Conservation (phyloP, 1,139 yeast genomes). For the Geotrichum klebahnii region DNA sequence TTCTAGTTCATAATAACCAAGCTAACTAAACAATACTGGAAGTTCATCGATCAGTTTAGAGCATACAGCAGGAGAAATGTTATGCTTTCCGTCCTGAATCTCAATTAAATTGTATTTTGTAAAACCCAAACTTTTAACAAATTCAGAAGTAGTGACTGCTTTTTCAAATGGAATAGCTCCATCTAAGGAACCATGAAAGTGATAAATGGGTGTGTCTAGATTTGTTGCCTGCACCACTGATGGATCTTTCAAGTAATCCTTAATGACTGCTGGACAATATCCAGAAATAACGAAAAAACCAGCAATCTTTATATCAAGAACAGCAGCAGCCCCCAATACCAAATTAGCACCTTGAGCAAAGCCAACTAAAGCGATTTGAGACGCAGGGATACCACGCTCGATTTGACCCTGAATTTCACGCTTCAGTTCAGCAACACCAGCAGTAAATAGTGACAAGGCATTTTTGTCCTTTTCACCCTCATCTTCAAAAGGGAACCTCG, state of each 20-base stretch:
- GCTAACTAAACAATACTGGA: slow-evolving; percentile 10
- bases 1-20: background rate
- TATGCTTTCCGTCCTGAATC: slow-evolving; percentile 7
- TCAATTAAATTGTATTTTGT: background rate
- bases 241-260: background rate
- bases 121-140: background rate
- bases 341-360: slow-evolving; percentile 8
- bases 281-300: background rate
- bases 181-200: slow-evolving; percentile 11
- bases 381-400: slow-evolving; percentile 13
- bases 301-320: slow-evolving; percentile 1
- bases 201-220: background rate
- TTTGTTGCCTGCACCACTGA: background rate
- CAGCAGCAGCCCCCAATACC: slow-evolving; percentile 12
- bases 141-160: background rate
- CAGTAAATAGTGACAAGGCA: background rate
- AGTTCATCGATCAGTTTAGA: slow-evolving; percentile 2
- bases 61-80: background rate
- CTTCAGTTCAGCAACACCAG: slow-evolving; percentile 3
- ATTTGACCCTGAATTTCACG: slow-evolving; percentile 9
- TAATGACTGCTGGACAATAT: background rate
- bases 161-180: background rate
- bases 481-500: slow-evolving; percentile 9
- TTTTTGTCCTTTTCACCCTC: slow-evolving; percentile 8
- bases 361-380: slow-evolving; percentile 12